These are phyloP conservation scores for Rhizopogon vulgaris DNA, from an alignment of 768 basidiomycete genomes.

Conservation along the genomic window DNA sequence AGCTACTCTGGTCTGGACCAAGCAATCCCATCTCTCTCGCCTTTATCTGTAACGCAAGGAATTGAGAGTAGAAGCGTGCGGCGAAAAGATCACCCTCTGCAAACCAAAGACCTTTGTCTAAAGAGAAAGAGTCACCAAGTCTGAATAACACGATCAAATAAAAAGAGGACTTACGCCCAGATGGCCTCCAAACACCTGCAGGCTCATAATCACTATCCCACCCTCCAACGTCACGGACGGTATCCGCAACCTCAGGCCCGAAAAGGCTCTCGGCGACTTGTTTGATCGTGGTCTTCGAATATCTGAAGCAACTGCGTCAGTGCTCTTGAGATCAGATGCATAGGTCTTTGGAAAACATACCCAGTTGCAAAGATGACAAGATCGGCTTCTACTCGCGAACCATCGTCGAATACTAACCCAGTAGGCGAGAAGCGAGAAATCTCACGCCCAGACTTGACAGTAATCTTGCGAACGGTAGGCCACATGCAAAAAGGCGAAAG, in stretches of 20 bases:
- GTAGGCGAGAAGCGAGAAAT: not conserved
- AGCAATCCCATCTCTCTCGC: not conserved
- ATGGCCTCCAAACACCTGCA: constrained; percentile 8
- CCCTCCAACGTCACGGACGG: constrained; percentile 7
- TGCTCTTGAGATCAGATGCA: not conserved
- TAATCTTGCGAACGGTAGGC: not conserved
- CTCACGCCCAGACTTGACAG: constrained; percentile 2
- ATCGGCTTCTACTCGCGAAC: not conserved
- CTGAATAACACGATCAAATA: not conserved
- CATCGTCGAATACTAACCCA: constrained; percentile 1
- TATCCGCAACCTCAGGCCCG: not conserved
- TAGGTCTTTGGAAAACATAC: not conserved
- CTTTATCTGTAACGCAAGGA: not conserved
- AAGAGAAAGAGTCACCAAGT: not conserved
- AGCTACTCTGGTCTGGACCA: not conserved
- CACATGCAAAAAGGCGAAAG: not conserved
- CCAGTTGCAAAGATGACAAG: constrained; percentile 4
- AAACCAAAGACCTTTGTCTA: constrained; percentile 4
- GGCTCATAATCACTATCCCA: constrained; percentile 6
- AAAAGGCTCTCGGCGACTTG: constrained; percentile 1
- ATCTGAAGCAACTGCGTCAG: not conserved
- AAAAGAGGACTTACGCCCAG: constrained; percentile 1
- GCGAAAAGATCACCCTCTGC: constrained; percentile 3
- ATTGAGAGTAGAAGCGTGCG: not conserved
- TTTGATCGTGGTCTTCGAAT: constrained; percentile 1